These are phyloP conservation scores for Antitrichia curtipendula DNA, from an alignment of 225 moss, liverwort and hornwort species.

Conservation along the genomic window DNA sequence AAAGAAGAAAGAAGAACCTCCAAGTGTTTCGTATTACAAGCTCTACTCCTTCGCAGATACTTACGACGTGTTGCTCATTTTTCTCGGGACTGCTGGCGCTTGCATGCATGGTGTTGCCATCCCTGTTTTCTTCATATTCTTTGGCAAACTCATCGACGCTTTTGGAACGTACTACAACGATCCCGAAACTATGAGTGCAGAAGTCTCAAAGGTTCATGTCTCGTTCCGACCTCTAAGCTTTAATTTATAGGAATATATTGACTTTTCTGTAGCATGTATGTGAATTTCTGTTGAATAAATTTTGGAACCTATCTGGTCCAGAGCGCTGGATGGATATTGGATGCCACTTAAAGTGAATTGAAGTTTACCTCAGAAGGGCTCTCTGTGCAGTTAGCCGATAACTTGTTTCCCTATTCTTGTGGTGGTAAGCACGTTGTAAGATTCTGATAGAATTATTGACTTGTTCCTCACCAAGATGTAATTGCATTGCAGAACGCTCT, in stretches of 20 bases:
- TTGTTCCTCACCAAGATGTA: neutral
- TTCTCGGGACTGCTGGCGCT: conserved; percentile 53
- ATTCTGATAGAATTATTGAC: neutral
- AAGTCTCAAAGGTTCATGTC: conserved; percentile 31
- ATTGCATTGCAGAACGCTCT: conserved; percentile 64
- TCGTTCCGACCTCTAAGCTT: neutral
- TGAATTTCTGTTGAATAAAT: neutral
- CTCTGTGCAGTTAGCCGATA: neutral
- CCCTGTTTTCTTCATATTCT: conserved; percentile 66
- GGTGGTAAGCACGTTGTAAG: neutral
- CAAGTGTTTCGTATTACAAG: conserved; percentile 49
- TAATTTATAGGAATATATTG: neutral
- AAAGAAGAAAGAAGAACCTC: conserved; percentile 27
- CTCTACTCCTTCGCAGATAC: conserved; percentile 64
- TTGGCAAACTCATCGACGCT: conserved; percentile 57
- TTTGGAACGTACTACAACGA: conserved; percentile 43
- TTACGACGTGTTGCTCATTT: conserved; percentile 41
- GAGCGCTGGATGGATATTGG: neutral
- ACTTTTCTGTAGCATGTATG: neutral
- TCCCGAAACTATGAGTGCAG: conserved; percentile 36
- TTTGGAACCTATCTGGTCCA: neutral
- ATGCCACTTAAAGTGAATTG: neutral
- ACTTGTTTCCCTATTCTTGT: neutral
- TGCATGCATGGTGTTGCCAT: conserved; percentile 64
- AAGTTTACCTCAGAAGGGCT: neutral